Conservation (phyloP, 805 yeast genomes). For the Kazachstania taianensis region DNA sequence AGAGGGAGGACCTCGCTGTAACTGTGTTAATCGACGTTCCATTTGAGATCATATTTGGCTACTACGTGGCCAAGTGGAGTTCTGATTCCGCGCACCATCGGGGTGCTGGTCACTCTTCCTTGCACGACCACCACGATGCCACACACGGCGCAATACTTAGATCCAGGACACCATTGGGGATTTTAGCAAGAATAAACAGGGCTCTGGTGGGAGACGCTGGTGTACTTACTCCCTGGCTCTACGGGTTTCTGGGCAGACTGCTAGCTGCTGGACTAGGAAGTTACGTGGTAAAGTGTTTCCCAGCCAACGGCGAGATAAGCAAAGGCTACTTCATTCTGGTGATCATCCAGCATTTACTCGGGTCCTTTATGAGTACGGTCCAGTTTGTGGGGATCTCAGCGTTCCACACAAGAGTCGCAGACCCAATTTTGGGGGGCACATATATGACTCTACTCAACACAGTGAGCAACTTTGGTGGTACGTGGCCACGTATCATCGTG, state of each 20-base stretch:
- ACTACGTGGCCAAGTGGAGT: conserved; percentile 93
- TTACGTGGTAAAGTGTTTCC: conserved; percentile 61
- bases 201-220: conserved; percentile 30
- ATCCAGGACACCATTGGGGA: neutral
- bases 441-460: conserved; percentile 96
- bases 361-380: conserved; percentile 88
- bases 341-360: conserved; percentile 70
- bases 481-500: conserved; percentile 89
- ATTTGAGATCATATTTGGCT: conserved; percentile 89
- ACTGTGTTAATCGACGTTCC: conserved; percentile 93
- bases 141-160: conserved; percentile 5
- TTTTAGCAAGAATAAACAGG: conserved; percentile 6
- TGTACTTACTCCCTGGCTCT: conserved; percentile 82
- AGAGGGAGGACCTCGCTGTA: conserved; percentile 87
- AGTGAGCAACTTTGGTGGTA: conserved; percentile 86
- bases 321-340: conserved; percentile 55
- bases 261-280: conserved; percentile 69
- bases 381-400: conserved; percentile 93
- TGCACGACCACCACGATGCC: conserved; percentile 3
- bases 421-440: conserved; percentile 93
- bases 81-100: conserved; percentile 35
- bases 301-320: conserved; percentile 39
- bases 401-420: conserved; percentile 91
- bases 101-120: no score
- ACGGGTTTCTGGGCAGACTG: conserved; percentile 76